These are phyloP conservation scores for Corinectria fuckeliana DNA, from an alignment of 2,329 filamentous ascomycete genomes.

Conservation along the genomic window DNA sequence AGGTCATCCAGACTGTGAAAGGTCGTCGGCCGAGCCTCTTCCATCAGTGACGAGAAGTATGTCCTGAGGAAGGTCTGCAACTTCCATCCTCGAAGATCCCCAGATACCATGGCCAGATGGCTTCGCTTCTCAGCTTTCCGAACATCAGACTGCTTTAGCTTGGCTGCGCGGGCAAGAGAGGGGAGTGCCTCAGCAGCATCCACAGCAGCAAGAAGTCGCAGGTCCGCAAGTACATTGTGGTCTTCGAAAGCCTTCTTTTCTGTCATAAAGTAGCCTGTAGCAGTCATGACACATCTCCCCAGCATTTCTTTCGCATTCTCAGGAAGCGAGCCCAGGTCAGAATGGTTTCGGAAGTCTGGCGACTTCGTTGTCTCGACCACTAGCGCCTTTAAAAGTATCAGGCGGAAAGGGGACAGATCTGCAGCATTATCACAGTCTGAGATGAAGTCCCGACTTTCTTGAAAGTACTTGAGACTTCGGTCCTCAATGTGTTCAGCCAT, in stretches of 20 bases:
- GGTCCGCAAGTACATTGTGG: slow-evolving; percentile 28
- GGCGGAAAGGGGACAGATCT: slow-evolving; percentile 40
- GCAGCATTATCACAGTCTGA: slow-evolving; percentile 31
- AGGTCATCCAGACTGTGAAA: slow-evolving; percentile 42
- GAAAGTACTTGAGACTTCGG: slow-evolving; percentile 50
- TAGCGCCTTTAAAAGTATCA: slow-evolving; percentile 47
- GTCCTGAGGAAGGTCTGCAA: slow-evolving; percentile 52
- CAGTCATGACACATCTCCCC: slow-evolving; percentile 34
- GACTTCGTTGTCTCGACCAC: slow-evolving; percentile 38
- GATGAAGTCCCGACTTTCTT: slow-evolving; percentile 37
- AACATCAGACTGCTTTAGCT: slow-evolving; percentile 41
- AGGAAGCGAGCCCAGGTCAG: slow-evolving; percentile 33
- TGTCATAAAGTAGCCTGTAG: slow-evolving; percentile 37
- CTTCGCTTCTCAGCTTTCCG: slow-evolving; percentile 47
- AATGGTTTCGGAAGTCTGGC: slow-evolving; percentile 34
- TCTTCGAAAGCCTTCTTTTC: slow-evolving; percentile 41
- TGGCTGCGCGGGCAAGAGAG: slow-evolving; percentile 28
- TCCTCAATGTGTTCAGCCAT: slow-evolving; percentile 53
- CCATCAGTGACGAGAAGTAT: slow-evolving; percentile 43
- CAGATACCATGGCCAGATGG: slow-evolving; percentile 42
- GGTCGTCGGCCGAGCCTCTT: slow-evolving; percentile 42
- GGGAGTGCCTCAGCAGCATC: slow-evolving; percentile 40
- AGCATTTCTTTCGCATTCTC: slow-evolving; percentile 37
- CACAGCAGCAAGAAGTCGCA: slow-evolving; percentile 43
- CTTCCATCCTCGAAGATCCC: slow-evolving; percentile 53